Evolutionary conservation across 2,329 filamentous ascomycete genomes (phyloP), one percentile per base, ranked within the genome.

Genomic region (Colletotrichum sansevieriae): DNA sequence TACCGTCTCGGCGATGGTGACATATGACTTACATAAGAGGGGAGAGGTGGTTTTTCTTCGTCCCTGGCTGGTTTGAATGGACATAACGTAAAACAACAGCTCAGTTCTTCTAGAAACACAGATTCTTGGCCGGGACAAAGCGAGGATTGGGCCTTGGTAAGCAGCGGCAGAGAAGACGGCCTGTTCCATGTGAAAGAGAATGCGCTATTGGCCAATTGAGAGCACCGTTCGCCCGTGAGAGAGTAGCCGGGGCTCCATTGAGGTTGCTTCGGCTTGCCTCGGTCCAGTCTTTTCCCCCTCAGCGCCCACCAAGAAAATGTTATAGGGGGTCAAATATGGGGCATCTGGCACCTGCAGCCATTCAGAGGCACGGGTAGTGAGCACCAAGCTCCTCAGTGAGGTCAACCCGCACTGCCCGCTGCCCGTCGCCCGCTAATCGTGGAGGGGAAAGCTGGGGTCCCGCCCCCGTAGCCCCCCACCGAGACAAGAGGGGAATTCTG

Each of bases 211-310:
- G 68, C 43, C 70, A 71, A 71, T 71, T 55, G 46, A 58, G 13
- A 44, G 10, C 4, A 57, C 49, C 63, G 49, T 44, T 63, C 49
- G 44, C 29, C 29, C 29, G 29, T 1, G 7, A 29, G 7, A 29
- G 29, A 29, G 7, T 29, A 29, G 29, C 29, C 29, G 29, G 29
- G 1, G 29, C 29, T 46, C 70, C 70, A 59, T 39, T 55, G 20
- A 33, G 29, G 47, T 33, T 15, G 35, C 37, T 43, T 47, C 70
- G 70, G 70, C 60, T 71, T 71, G 68, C 70, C 70, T 71, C 68
- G 70, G 70, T 70, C 68, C 55, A 65, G 39, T 35, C n/a, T 22
- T 39, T 68, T 2, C 7, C 65, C 65, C 65, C 65, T 68, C 65
- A 65, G 55, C 20, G 29, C 29, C 7, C 29, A 29, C 29, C 39